phyloP scores from a whole-genome alignment of 2,329 filamentous ascomycete species.

The Cercospora sp. region DNA sequence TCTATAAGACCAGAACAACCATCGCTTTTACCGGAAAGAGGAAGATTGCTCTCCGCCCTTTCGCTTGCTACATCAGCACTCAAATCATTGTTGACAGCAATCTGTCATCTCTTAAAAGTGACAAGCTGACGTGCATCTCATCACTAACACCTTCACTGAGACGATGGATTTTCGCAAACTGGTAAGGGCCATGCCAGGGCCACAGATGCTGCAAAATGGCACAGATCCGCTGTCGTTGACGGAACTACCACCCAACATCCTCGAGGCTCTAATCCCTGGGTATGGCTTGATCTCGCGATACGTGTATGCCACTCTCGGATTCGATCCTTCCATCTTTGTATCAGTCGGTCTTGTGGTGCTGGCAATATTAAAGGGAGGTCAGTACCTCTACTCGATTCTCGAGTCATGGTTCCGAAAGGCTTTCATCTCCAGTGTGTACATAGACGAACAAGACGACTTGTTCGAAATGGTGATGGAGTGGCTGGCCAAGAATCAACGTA shows the following conservation, averaged over 20 bases:
- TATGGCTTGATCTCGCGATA: constrained; percentile 52
- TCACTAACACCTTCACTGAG: background rate
- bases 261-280: constrained; percentile 55
- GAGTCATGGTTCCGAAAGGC: constrained; percentile 39
- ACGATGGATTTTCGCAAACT: constrained; percentile 36
- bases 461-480: constrained; percentile 48
- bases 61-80: background rate
- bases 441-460: constrained; percentile 49
- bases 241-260: constrained; percentile 48
- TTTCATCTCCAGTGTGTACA: constrained; percentile 48
- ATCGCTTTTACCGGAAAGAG: background rate
- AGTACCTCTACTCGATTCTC: constrained; percentile 41
- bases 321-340: constrained; percentile 53
- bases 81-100: background rate
- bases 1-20: constrained; percentile 1
- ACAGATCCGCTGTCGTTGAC: constrained; percentile 30
- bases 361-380: constrained; percentile 42
- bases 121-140: background rate
- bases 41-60: background rate
- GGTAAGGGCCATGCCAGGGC: constrained; percentile 25
- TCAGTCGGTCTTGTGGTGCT: constrained; percentile 47
- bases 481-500: constrained; percentile 46
- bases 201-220: background rate
- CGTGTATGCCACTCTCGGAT: constrained; percentile 45
- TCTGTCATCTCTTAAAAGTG: background rate